Base-by-base conservation (phyloP, 2,329 filamentous ascomycete species). In the Coccinonectria pachysandricola region DNA sequence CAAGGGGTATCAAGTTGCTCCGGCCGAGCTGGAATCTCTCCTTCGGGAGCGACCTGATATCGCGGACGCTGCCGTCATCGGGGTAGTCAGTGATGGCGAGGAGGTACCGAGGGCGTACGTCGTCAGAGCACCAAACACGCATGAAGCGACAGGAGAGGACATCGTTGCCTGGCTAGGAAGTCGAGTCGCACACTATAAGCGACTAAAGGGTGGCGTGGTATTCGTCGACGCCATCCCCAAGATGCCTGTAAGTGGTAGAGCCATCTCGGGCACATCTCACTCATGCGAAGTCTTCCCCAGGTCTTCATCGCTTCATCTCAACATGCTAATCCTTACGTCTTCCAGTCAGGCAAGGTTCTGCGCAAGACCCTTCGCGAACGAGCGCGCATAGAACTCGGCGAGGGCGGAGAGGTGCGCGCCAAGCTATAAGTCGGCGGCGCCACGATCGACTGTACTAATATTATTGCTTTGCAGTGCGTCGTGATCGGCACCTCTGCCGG, bases 261-360 rank as follows among this genome's bases (percentile, higher is more conserved):
- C n/a, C n/a, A n/a, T n/a, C n/a, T n/a, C n/a, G n/a, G n/a, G n/a
- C n/a, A n/a, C n/a, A n/a, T n/a, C n/a, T 24, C 20, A 15, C 17
- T 16, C 12, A 4, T 8, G 27, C 7, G 17, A 12, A 1, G 8
- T 19, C 10, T 15, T 22, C 19, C 12, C 6, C 20, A 3, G 11
- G 7, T 26, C 9, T 21, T 3, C 2, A 24, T 13, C 4, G 5
- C 19, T 5, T 6, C 15, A 3, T 11, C 12, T 12, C n/a, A 4
- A 10, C 17, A 31, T 19, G 12, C 39, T 44, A 27, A 46, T 24
- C 29, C 13, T 10, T 16, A 5, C 10, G 7, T n/a, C n/a, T 19
- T 24, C n/a, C 26, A 71, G 66, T 78, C 73, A 5, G 76, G 76
- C 8, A 81, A 81, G 56, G 79, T 81, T 28, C 45, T 80, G 31